Evolutionary conservation across 768 basidiomycete species (phyloP).

Genomic region (Fomitopsis pulvina): DNA sequence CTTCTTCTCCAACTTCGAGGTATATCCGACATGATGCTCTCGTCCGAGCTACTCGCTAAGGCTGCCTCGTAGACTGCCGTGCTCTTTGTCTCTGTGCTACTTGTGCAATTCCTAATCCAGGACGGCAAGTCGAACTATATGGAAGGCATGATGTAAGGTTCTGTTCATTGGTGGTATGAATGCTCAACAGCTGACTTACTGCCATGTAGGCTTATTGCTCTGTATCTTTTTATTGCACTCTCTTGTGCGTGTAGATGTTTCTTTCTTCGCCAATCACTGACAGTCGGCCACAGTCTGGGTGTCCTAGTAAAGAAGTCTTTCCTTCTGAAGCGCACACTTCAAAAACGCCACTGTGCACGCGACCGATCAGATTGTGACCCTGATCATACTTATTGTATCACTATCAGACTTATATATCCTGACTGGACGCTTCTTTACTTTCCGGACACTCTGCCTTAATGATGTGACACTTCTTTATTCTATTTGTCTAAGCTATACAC

Average conservation of each 20-base stretch:
- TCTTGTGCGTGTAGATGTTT: slow-evolving; percentile 45
- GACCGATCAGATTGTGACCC: too few species aligned
- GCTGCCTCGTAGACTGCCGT: slow-evolving; percentile 80
- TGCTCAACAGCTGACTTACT: background rate
- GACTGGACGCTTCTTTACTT: too few species aligned
- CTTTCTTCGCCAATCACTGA: background rate
- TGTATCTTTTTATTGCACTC: slow-evolving; percentile 75
- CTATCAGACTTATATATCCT: too few species aligned
- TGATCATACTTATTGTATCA: too few species aligned
- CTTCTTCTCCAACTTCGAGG: slow-evolving; percentile 85
- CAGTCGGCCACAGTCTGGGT: slow-evolving; percentile 30
- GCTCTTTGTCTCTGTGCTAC: slow-evolving; percentile 81
- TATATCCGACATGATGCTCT: too few species aligned
- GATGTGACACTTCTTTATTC: too few species aligned
- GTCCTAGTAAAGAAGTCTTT: slow-evolving; percentile 26
- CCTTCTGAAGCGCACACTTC: too few species aligned
- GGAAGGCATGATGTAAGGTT: slow-evolving; percentile 80
- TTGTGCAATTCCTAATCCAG: slow-evolving; percentile 66
- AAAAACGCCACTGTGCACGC: too few species aligned
- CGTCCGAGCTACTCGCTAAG: too few species aligned
- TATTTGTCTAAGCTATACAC: too few species aligned
- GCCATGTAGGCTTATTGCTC: slow-evolving; percentile 30
- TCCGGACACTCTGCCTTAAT: too few species aligned
- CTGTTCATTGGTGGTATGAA: slow-evolving; percentile 6
- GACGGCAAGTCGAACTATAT: slow-evolving; percentile 89